phyloP scores from a whole-genome alignment of 805 yeast species.

The Nematodospora valgi region DNA sequence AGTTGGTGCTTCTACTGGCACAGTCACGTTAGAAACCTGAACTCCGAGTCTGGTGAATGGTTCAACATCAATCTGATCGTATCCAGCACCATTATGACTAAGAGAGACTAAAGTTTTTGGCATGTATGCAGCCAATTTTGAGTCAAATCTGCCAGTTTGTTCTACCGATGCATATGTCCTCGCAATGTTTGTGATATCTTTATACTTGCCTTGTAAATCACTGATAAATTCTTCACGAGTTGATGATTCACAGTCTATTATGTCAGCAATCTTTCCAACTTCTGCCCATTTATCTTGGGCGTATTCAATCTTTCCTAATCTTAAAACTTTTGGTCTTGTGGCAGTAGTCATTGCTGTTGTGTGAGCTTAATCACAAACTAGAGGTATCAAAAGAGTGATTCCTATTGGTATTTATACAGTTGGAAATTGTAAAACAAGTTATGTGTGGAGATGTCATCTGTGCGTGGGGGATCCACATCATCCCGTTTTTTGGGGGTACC shows the following conservation, averaged over 20 bases:
- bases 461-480: too few species aligned
- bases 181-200: conserved; percentile 38
- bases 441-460: too few species aligned
- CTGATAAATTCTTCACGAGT: conserved; percentile 37
- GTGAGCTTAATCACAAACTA: too few species aligned
- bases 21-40: conserved; percentile 67
- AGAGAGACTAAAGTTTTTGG: conserved; percentile 54
- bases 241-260: conserved; percentile 32
- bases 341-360: conserved; percentile 6
- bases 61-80: conserved; percentile 64
- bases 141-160: conserved; percentile 63
- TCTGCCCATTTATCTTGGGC: conserved; percentile 69
- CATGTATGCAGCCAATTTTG: conserved; percentile 51
- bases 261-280: conserved; percentile 40
- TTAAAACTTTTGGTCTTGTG: conserved; percentile 54
- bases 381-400: too few species aligned
- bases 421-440: too few species aligned
- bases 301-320: conserved; percentile 58
- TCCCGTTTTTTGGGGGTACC: too few species aligned
- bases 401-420: too few species aligned
- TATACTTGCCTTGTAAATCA: conserved; percentile 44
- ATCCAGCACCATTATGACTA: conserved; percentile 71
- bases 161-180: conserved; percentile 53
- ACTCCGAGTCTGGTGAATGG: conserved; percentile 50
- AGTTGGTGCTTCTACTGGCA: conserved; percentile 65